Evolutionary conservation across 495 filamentous ascomycete genomes (phyloP).

Genomic region (Xylaria palmicola): DNA sequence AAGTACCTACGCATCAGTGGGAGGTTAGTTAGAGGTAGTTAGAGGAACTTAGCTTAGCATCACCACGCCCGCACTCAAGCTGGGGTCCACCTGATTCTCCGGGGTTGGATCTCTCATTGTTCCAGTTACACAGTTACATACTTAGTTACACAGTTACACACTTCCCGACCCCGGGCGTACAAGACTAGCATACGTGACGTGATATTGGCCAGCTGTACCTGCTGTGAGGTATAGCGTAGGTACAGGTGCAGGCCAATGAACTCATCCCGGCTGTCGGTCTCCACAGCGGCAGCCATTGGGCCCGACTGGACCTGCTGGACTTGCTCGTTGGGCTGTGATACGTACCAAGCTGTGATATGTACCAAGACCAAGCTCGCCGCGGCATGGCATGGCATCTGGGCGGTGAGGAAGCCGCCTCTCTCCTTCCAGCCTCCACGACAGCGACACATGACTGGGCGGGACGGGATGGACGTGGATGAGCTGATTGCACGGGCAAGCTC

Average conservation of each 20-base stretch:
- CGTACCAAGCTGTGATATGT: no score
- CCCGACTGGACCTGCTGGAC: not conserved
- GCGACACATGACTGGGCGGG: not conserved
- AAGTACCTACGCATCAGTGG: no score
- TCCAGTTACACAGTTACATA: not conserved
- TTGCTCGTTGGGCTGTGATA: no score
- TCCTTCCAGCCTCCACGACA: no score
- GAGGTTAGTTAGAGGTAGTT: no score
- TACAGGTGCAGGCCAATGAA: not conserved
- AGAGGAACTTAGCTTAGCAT: no score
- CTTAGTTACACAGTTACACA: not conserved
- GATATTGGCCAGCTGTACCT: not conserved
- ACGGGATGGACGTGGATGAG: not conserved
- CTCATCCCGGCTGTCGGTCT: not conserved
- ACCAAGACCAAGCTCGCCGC: no score
- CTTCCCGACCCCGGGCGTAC: no score
- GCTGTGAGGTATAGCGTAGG: no score
- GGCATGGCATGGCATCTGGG: no score
- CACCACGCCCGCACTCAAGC: not conserved
- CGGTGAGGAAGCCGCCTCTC: conserved; percentile 5
- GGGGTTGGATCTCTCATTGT: not conserved
- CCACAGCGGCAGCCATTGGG: not conserved
- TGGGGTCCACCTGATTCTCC: not conserved
- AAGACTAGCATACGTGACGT: not conserved
- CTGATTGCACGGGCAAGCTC: not conserved